Evolutionary conservation across 371 early-diverging fungal genomes (phyloP).

Genomic region (Hamiltosporidium magnivora): DNA sequence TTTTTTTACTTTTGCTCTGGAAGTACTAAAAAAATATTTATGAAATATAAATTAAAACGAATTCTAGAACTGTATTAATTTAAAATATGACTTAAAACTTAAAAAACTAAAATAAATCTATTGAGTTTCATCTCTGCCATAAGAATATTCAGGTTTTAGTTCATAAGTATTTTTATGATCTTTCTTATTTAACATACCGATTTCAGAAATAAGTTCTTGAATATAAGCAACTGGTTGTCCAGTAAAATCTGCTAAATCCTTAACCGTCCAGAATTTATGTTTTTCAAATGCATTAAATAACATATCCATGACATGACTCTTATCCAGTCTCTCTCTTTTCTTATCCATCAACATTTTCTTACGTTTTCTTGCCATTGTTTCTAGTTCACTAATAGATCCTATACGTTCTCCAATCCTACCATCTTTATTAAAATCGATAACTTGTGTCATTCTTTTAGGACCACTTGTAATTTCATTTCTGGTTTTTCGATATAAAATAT

Average conservation of each 20-base stretch:
- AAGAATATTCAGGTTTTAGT: slow-evolving; percentile 53
- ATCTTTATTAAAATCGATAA: slow-evolving; percentile 50
- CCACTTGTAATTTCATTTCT: slow-evolving; percentile 11
- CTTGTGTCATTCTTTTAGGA: slow-evolving; percentile 1
- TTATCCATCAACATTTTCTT: slow-evolving; percentile 52
- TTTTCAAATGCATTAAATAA: slow-evolving; percentile 58
- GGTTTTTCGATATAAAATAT: slow-evolving; percentile 47
- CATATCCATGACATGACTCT: slow-evolving; percentile 53
- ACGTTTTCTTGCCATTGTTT: slow-evolving; percentile 48
- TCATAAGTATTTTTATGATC: slow-evolving; percentile 55
- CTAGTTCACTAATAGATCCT: slow-evolving; percentile 47
- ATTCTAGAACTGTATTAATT: too few relatives aligned
- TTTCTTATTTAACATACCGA: slow-evolving; percentile 55
- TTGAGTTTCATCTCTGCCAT: not conserved
- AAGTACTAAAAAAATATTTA: too few relatives aligned
- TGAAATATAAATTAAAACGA: too few relatives aligned
- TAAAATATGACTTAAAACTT: too few relatives aligned
- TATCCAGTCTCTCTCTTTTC: slow-evolving; percentile 56
- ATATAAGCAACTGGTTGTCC: slow-evolving; percentile 58
- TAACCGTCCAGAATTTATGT: slow-evolving; percentile 53
- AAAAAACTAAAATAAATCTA: not conserved
- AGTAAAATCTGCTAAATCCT: slow-evolving; percentile 54
- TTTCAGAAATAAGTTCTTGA: slow-evolving; percentile 55
- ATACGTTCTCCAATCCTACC: slow-evolving; percentile 45
- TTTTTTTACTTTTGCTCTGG: too few relatives aligned